A percentile compares a stretch with the other conserved stretches of the same genome.
Conservation (phyloP, 768 basidiomycete species). For the Phaeotremella skinneri region DNA sequence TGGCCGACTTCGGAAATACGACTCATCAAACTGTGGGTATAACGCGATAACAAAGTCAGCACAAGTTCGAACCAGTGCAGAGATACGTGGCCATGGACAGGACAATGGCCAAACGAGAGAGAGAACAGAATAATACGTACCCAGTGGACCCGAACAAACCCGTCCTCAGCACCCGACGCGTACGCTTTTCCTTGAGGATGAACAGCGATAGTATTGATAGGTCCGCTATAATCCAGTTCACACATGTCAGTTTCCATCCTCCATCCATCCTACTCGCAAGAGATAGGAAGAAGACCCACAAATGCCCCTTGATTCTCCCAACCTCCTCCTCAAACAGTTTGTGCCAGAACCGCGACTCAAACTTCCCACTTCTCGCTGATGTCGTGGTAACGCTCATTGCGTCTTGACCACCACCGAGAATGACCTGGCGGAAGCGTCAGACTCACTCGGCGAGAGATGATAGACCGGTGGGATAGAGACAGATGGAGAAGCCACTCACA, state of each 20-base stretch:
- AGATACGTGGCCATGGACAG: constrained; percentile 56
- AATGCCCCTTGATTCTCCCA: constrained; percentile 95
- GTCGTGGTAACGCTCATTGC: constrained; percentile 97
- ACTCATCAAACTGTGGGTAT: constrained; percentile 86
- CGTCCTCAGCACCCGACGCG: constrained; percentile 95
- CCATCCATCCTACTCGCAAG: not conserved
- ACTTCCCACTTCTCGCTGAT: constrained; percentile 88
- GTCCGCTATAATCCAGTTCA: constrained; percentile 34
- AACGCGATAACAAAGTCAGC: constrained; percentile 9
- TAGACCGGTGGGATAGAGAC: not conserved
- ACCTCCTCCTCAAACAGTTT: constrained; percentile 95
- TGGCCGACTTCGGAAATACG: constrained; percentile 85
- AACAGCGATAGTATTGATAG: constrained; percentile 71
- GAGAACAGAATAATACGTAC: constrained; percentile 21
- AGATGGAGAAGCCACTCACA: constrained; percentile 52
- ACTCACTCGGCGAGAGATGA: not conserved
- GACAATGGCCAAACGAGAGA: not conserved
- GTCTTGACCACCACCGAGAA: constrained; percentile 95
- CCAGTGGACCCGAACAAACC: constrained; percentile 59
- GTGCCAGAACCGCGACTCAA: constrained; percentile 98
- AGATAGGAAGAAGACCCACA: constrained; percentile 61
- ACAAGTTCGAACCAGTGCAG: not conserved
- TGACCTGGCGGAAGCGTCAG: constrained; percentile 57
- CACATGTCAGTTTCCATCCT: constrained; percentile 7
- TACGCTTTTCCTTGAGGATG: constrained; percentile 84